These are phyloP conservation scores for Casuarina equisetifolia DNA, from an alignment of 306 rosid species.

Conservation along the genomic window DNA sequence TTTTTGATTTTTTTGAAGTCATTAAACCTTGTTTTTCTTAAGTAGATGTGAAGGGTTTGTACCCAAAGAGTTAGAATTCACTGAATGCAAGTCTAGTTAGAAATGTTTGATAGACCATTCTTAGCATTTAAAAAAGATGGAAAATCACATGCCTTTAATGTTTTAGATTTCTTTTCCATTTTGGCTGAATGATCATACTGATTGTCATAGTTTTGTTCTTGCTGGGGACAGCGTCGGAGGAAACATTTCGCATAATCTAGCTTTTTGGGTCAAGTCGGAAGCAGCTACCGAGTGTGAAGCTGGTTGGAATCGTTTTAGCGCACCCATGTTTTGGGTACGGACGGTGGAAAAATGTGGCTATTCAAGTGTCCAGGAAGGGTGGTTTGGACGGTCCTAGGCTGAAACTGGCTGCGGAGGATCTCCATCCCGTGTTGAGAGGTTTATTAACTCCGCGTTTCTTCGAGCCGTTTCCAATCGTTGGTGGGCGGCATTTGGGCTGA, in stretches of 20 bases:
- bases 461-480: too few relatives aligned
- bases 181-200: slow-evolving; percentile 24
- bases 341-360: slow-evolving; percentile 19
- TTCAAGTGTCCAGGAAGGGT: slow-evolving; percentile 21
- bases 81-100: too few relatives aligned
- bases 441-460: too few relatives aligned
- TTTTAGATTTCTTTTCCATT: too few relatives aligned
- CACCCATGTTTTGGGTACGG: slow-evolving; percentile 29
- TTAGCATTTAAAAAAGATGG: slow-evolving; percentile 23
- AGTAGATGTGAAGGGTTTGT: too few relatives aligned
- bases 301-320: slow-evolving; percentile 26
- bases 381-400: slow-evolving; percentile 36
- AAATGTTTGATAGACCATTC: too few relatives aligned
- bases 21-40: too few relatives aligned
- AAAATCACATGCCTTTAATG: not conserved
- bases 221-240: slow-evolving; percentile 42
- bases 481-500: slow-evolving; percentile 33
- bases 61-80: too few relatives aligned
- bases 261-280: not conserved
- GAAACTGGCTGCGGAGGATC: slow-evolving; percentile 29
- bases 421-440: slow-evolving; percentile 25
- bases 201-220: slow-evolving; percentile 16
- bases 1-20: too few relatives aligned
- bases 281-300: not conserved
- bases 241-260: slow-evolving; percentile 27